Evolutionary conservation across 768 basidiomycete genomes (phyloP), one percentile per base, ranked within the genome.

Genomic region (Calocybe gangraenosa): DNA sequence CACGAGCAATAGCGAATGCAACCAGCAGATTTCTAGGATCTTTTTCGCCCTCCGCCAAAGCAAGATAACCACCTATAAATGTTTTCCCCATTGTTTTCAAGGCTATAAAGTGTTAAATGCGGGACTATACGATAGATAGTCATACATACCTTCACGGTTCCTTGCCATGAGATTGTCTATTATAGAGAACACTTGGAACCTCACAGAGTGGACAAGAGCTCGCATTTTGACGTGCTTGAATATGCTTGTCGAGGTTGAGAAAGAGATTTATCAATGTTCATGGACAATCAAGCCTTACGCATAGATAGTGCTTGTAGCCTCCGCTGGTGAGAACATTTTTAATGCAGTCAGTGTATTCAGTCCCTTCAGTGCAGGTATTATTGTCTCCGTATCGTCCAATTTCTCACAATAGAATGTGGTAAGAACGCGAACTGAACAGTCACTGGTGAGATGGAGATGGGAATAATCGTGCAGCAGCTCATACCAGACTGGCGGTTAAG

Each of bases 1-100:
- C 85, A n/a, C 82, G 76, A 44, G 81, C 84, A 47, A 98, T 88
- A 3, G 87, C 82, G 61, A 98, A 99, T 20, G 89, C 88, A 9
- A 95, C 57, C 52, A 96, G 71, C 7, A 99, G 72, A 65, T 98
- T 99, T 14, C 96, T 75, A 22, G 96, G 96, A 60, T 99, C 96
- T 58, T 98, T 98, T 67, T 99, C 96, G 13, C 93, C 94, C 46
- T 96, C 89, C 3, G 82, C 92, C n/a, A 98, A 65, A 39, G 61
- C 59, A 22, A 86, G 75, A 61, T 98, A 99, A 18, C 81, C 79
- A 6, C 70, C 65, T 18, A 97, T 49, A 61, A 98, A 97, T 7
- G 69, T 74, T 19, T 78, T 71, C 1, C 84, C 85, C 75, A 90
- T 76, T 5, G 60, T 67, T 61, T 86, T 87, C 17, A 98, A 64